Evolutionary conservation across 2,329 filamentous ascomycete genomes (phyloP).

Genomic region (Aureobasidium subglaciale): DNA sequence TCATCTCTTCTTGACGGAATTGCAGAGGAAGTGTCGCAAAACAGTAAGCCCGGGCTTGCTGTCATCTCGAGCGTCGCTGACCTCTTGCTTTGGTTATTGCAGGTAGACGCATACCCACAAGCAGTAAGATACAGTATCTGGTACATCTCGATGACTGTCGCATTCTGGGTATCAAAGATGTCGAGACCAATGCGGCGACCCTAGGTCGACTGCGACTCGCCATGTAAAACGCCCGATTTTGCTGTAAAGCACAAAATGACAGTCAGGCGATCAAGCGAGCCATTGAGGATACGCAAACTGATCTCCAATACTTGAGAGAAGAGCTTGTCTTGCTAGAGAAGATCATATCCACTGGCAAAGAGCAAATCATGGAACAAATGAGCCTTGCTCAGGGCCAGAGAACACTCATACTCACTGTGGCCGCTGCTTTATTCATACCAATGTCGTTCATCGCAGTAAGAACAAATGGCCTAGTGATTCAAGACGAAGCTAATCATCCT

Average conservation of each 20-base stretch:
- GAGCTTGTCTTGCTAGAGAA: neutral
- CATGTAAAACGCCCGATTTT: too few species aligned
- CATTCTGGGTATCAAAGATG: neutral
- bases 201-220: neutral
- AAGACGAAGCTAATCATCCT: too few species aligned
- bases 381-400: neutral
- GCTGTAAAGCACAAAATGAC: too few species aligned
- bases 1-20: too few species aligned
- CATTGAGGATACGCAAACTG: too few species aligned
- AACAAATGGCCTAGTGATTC: too few species aligned
- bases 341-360: neutral
- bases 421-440: constrained; percentile 2
- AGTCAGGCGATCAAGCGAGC: too few species aligned
- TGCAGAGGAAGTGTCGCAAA: too few species aligned
- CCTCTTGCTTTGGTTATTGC: too few species aligned
- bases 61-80: too few species aligned
- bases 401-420: neutral
- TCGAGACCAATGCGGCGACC: neutral
- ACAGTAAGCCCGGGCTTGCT: too few species aligned
- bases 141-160: constrained; percentile 6
- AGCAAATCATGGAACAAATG: neutral
- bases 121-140: constrained; percentile 6
- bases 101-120: neutral
- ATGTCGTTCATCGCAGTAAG: neutral
- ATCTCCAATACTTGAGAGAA: neutral